Base-by-base conservation (phyloP, 2,329 filamentous ascomycete species). In the Blastomyces silverae region DNA sequence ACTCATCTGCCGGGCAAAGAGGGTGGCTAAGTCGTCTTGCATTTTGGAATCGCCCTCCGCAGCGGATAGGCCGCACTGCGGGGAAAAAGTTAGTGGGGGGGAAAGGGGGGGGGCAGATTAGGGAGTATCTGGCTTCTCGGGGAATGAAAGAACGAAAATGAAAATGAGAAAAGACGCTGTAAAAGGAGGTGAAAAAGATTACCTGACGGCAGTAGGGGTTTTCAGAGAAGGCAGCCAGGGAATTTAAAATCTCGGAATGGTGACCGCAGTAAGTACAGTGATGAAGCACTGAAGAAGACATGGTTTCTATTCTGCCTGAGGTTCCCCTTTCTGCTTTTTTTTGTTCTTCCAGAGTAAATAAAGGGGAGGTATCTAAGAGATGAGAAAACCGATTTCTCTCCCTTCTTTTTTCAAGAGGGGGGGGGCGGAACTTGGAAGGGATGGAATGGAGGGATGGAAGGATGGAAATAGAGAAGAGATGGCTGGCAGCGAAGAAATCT, bases 11-110 rank as follows among this genome's bases (percentile, higher is more conserved):
- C 86, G 86, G 62, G 89, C 84, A 76, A 96, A 92, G 71, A 96
- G 86, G 66, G 84, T 81, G n/a, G 88, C 84, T 46, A 96, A 87
- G 70, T 96, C 92, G 68, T 96, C 90, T 74, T 92, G 87, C 71
- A 87, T 84, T 76, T 89, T 86, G 79, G 85, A 83, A 67, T 78
- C 81, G 73, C 74, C 71, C 69, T 79, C 77, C 4, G 72, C 73
- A 42, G 72, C 74, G 44, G 77, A 78, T 62, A 79, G 69, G n/a
- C 78, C 76, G 68, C 77, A 79, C 78, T 80, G 70, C 57, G 22
- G 62, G 50, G 39, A 39, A 57, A 39, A 46, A 31, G 68, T 75
- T 55, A 65, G 61, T 63, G 39, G 55, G 55, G 22, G 22, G 58
- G 44, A 22, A 34, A 28, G 50, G 53, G 55, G 53, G 55, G 44